phyloP scores from a whole-genome alignment of 768 basidiomycete species.

The Russula virescens region DNA sequence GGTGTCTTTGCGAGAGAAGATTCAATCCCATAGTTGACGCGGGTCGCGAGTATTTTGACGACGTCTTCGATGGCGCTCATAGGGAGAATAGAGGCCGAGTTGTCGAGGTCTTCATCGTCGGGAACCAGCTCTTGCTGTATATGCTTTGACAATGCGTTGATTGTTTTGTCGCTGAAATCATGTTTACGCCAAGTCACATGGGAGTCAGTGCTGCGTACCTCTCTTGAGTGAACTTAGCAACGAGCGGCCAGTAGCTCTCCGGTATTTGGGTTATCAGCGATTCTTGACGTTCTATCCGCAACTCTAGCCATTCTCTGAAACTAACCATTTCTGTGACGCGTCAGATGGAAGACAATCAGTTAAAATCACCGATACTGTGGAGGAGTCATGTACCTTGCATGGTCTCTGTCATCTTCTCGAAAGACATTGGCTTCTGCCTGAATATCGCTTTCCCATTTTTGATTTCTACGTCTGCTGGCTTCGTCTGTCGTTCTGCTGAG shows the following conservation, averaged over 20 bases:
- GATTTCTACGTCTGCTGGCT: slow-evolving; percentile 49
- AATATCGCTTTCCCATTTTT: slow-evolving; percentile 74
- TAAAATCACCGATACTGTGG: background rate
- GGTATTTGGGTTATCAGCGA: slow-evolving; percentile 55
- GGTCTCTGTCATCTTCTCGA: slow-evolving; percentile 77
- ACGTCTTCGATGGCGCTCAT: slow-evolving; percentile 50
- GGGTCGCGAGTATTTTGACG: slow-evolving; percentile 55
- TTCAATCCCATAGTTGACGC: slow-evolving; percentile 80
- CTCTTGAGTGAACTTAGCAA: slow-evolving; percentile 81
- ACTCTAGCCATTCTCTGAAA: slow-evolving; percentile 68
- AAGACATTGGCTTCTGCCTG: slow-evolving; percentile 66
- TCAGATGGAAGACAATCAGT: background rate
- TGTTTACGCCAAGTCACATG: background rate
- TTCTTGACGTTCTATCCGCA: slow-evolving; percentile 41
- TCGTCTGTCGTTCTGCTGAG: slow-evolving; percentile 36
- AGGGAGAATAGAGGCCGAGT: slow-evolving; percentile 37
- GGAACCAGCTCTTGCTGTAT: slow-evolving; percentile 68
- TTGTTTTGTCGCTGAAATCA: slow-evolving; percentile 61
- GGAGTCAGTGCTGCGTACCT: slow-evolving; percentile 45
- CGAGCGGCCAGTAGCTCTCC: slow-evolving; percentile 61
- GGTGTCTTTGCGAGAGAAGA: slow-evolving; percentile 47
- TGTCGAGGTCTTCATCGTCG: slow-evolving; percentile 47
- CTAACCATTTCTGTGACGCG: slow-evolving; percentile 57
- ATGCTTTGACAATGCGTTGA: slow-evolving; percentile 56
- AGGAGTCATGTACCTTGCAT: slow-evolving; percentile 55